Evolutionary conservation across 1,139 yeast genomes (phyloP).

Genomic region (Candida anutae): DNA sequence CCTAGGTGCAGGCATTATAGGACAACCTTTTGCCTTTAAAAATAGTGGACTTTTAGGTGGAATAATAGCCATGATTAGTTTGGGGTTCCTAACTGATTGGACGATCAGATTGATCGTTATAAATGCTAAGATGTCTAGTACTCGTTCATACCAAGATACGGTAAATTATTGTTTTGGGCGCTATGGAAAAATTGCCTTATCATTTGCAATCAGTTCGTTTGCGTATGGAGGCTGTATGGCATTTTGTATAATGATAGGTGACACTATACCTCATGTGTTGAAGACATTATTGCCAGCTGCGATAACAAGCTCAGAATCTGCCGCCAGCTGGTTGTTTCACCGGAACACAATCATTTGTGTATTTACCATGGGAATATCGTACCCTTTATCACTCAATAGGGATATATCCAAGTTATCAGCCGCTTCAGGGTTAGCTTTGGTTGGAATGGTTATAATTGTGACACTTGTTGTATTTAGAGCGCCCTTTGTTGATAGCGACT

Average conservation of each 20-base stretch:
- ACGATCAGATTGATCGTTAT: slow-evolving; percentile 71
- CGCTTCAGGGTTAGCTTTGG: slow-evolving; percentile 78
- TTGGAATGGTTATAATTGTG: slow-evolving; percentile 79
- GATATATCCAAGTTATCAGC: slow-evolving; percentile 83
- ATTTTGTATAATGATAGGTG: slow-evolving; percentile 90
- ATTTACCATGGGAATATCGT: slow-evolving; percentile 67
- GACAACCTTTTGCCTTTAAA: slow-evolving; percentile 83
- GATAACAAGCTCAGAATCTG: slow-evolving; percentile 26
- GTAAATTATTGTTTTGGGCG: slow-evolving; percentile 75
- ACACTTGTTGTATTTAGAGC: slow-evolving; percentile 67
- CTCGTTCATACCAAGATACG: slow-evolving; percentile 78
- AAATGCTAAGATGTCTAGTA: slow-evolving; percentile 71
- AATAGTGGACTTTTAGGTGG: slow-evolving; percentile 80
- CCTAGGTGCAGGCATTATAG: slow-evolving; percentile 91
- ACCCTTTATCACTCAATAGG: slow-evolving; percentile 72
- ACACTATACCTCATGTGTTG: slow-evolving; percentile 86
- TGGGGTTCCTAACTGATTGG: slow-evolving; percentile 82
- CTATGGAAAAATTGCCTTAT: slow-evolving; percentile 57
- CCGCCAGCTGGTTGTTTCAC: slow-evolving; percentile 46
- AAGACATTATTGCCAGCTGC: slow-evolving; percentile 54
- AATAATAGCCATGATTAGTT: slow-evolving; percentile 45
- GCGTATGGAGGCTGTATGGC: slow-evolving; percentile 96
- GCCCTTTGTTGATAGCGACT: slow-evolving; percentile 44
- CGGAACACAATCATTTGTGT: slow-evolving; percentile 63
- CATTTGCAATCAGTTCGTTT: slow-evolving; percentile 75